Base-by-base conservation (phyloP, 1,139 yeast genomes). In the Protomyces pachydermus region DNA sequence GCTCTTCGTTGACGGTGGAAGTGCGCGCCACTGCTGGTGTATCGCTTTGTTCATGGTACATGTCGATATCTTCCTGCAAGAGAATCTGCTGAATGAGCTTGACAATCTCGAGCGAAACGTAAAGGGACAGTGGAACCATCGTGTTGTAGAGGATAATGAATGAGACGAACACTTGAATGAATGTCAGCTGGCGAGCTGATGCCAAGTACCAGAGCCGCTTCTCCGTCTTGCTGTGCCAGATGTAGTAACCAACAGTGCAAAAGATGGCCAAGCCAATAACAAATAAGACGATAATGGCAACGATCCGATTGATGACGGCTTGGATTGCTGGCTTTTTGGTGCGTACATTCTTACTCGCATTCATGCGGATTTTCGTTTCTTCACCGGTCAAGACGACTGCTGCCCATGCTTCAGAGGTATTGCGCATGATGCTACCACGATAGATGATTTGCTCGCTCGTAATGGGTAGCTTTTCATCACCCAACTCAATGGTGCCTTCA, bases 61-160 rank as follows among this genome's bases (percentile, higher is more conserved):
- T 90, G 74, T 95, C 98, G 61, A 93, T 82, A 75, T 95, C 98
- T 81, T 84, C 85, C 72, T 90, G 96, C 71, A 95, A 78, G 67
- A 91, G 79, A 54, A 86, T 75, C 74, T 91, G 81, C 74, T 95
- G 98, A 77, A 87, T 83, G 2, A 88, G 87, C 73, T 93, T 93
- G 72, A 93, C 91, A 67, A 93, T 87, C 73, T 95, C 99, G 91
- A 93, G 88, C 0, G 98, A 91, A 37, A 93, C 98, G 72, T 95
- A 95, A 53, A 95, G 82, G 0, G 98, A 93, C 48, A 93, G 79
- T 0, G 98, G 98, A 73, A 95, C 95, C 77, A 95, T 81, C 0
- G 98, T 93, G 72, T 93, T 93, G 78, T 87, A 93, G 98, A 95
- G 91, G 78, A 95, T 93, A 69, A 95, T 87, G 74, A 88, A 95